Evolutionary conservation across 2,329 filamentous ascomycete genomes (phyloP).

Genomic region (Hypomyces rosellus): DNA sequence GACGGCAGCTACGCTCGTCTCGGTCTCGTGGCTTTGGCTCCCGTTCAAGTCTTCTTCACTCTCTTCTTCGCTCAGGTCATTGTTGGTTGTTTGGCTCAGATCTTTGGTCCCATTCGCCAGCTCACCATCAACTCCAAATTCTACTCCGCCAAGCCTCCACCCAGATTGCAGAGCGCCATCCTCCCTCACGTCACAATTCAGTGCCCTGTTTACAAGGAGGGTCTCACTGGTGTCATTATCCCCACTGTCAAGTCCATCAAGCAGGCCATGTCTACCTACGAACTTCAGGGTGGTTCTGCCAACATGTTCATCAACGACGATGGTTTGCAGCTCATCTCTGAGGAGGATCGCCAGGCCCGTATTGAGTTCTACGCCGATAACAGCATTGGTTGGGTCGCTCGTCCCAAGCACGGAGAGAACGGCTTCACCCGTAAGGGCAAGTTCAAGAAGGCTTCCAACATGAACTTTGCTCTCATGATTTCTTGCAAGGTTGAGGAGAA

Average conservation of each 20-base stretch:
- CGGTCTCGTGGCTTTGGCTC: slow-evolving; percentile 58
- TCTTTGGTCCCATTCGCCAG: slow-evolving; percentile 69
- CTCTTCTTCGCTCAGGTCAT: slow-evolving; percentile 78
- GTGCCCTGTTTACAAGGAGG: slow-evolving; percentile 85
- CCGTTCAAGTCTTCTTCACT: slow-evolving; percentile 73
- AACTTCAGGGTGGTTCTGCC: slow-evolving; percentile 69
- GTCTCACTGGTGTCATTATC: slow-evolving; percentile 65
- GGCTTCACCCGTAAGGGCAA: slow-evolving; percentile 59
- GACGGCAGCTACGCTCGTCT: slow-evolving; percentile 58
- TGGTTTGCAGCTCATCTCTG: slow-evolving; percentile 60
- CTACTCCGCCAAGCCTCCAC: slow-evolving; percentile 67
- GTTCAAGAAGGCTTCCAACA: slow-evolving; percentile 67
- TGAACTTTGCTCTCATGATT: slow-evolving; percentile 65
- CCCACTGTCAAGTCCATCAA: slow-evolving; percentile 75
- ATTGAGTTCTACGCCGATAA: slow-evolving; percentile 65
- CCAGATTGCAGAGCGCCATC: slow-evolving; percentile 47
- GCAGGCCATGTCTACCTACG: slow-evolving; percentile 69
- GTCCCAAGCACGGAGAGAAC: slow-evolving; percentile 56
- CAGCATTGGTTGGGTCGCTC: slow-evolving; percentile 63
- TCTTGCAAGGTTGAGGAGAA: slow-evolving; percentile 66
- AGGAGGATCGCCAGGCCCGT: slow-evolving; percentile 55
- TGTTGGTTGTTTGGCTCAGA: slow-evolving; percentile 66
- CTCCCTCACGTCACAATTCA: slow-evolving; percentile 77
- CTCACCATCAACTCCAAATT: slow-evolving; percentile 72
- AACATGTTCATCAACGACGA: slow-evolving; percentile 75